Percentiles rank a stretch among this genome's conserved stretches.
These are phyloP conservation scores for Metschnikowia orientalis DNA, from an alignment of 805 yeast genomes.

Conservation along the genomic window DNA sequence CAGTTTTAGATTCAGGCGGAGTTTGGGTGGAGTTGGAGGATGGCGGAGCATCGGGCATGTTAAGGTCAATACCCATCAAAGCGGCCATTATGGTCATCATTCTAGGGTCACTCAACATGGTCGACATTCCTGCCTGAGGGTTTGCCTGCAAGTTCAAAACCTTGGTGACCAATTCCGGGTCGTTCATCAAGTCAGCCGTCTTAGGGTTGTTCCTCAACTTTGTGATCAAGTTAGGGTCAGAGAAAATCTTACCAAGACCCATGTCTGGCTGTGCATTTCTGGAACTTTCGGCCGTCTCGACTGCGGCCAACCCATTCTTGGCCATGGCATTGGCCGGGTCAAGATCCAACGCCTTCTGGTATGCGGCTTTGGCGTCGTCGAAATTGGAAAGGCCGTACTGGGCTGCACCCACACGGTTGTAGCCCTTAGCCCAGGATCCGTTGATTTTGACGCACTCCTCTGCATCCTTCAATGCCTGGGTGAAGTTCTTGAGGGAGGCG, in stretches of 20 bases:
- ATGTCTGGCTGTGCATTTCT: conserved; percentile 59
- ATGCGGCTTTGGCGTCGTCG: conserved; percentile 67
- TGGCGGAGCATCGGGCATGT: conserved; percentile 31
- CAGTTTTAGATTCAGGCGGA: conserved; percentile 5
- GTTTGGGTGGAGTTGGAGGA: no score
- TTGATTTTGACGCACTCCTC: conserved; percentile 75
- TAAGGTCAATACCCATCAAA: conserved; percentile 75
- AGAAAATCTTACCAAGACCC: conserved; percentile 74
- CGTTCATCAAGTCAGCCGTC: conserved; percentile 81
- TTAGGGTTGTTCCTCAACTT: conserved; percentile 80
- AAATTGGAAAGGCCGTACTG: conserved; percentile 78
- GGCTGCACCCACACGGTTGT: conserved; percentile 91
- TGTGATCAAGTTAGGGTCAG: conserved; percentile 72
- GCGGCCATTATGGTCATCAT: conserved; percentile 85
- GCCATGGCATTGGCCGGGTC: conserved; percentile 86
- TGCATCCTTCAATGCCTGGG: conserved; percentile 79
- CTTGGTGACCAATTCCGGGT: conserved; percentile 76
- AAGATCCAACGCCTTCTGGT: conserved; percentile 73
- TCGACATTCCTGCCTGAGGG: conserved; percentile 70
- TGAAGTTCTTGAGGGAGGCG: conserved; percentile 72
- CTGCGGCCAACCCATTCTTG: conserved; percentile 69
- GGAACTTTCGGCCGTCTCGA: conserved; percentile 53
- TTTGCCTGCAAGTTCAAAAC: conserved; percentile 56
- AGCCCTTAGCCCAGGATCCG: conserved; percentile 92
- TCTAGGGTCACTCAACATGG: conserved; percentile 75